Evolutionary conservation across 306 rosid species (phyloP).

Genomic region (Aeschynomene evenia): DNA sequence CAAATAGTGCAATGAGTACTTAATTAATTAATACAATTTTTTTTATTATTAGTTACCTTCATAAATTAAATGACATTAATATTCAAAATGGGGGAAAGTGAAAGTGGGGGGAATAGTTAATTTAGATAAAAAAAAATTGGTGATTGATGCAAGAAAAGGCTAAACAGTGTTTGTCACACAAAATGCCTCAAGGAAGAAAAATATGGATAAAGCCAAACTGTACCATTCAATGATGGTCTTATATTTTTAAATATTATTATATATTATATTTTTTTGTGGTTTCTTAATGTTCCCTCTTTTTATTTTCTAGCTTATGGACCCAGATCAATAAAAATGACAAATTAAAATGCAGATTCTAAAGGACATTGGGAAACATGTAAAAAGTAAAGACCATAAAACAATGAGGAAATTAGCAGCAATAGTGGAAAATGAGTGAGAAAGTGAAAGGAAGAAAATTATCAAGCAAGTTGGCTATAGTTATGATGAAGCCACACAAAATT

Average conservation of each 20-base stretch:
- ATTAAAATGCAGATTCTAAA: neutral
- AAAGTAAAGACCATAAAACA: slow-evolving; percentile 5
- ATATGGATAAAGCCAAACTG: slow-evolving; percentile 5
- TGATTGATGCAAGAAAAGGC: neutral
- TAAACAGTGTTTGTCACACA: neutral
- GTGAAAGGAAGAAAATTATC: slow-evolving; percentile 27
- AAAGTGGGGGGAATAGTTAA: neutral
- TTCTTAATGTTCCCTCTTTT: neutral
- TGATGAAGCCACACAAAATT: slow-evolving; percentile 16
- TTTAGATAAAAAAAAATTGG: neutral
- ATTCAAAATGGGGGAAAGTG: neutral
- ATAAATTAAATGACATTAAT: neutral
- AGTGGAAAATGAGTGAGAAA: slow-evolving; percentile 15
- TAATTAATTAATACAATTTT: neutral
- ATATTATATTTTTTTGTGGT: neutral
- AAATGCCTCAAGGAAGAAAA: neutral
- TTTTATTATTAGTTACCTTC: neutral
- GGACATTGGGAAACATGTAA: slow-evolving; percentile 20
- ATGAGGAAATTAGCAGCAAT: neutral
- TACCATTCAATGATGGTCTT: neutral
- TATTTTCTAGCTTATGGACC: slow-evolving; percentile 4
- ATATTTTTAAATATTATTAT: neutral
- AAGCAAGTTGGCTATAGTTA: neutral
- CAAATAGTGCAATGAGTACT: neutral
- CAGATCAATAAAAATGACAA: slow-evolving; percentile 9